Base-by-base conservation (phyloP, 352 stramenopile species). In the Phytophthora pluvialis region DNA sequence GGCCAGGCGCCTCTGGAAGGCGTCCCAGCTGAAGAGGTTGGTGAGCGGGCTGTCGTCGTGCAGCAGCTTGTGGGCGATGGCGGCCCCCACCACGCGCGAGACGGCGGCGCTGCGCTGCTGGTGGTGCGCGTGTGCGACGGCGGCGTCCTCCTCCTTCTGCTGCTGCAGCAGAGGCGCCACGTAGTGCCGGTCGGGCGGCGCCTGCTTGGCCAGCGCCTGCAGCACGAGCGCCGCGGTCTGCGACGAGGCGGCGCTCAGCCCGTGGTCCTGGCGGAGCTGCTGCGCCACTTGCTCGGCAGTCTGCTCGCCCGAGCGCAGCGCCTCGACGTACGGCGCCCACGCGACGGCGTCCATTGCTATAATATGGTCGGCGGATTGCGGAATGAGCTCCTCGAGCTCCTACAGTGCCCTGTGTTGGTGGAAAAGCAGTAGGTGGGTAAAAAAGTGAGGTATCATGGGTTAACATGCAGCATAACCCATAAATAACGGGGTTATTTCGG, bases 11-110 rank as follows among this genome's bases (percentile, higher is more conserved):
- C 63, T 60, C 54, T 75, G 75, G 68, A 87, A 90, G 40, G 80
- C 72, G 60, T 89, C 76, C 73, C 74, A 89, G 31, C 78, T 77
- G 55, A 90, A 89, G 31, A 91, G 60, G 44, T 94, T 91, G 11
- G 73, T 62, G 11, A 91, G 55, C 18, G 81, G 80, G 40, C 70
- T 86, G 38, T 84, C 72, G 64, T 90, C 75, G 57, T 76, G 70
- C 35, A 93, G 42, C 8, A 90, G 32, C 51, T 75, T 62, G 50
- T 91, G 77, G 15, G 55, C 50, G 16, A 92, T 50, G 1, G 77
- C 78, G 1, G 84, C 70, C 29, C 75, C 48, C 28, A 91, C 81
- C n/a, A 90, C 77, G 8, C 46, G 50, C 16, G 77, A 40, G 12
- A 90, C 71, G 3, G 69, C 56, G 0, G 11, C 16, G 12, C 69